Percentiles rank a stretch among this genome's conserved stretches.
Evolutionary conservation across 2,329 filamentous ascomycete genomes (phyloP).

Genomic region (Alternaria burnsii): DNA sequence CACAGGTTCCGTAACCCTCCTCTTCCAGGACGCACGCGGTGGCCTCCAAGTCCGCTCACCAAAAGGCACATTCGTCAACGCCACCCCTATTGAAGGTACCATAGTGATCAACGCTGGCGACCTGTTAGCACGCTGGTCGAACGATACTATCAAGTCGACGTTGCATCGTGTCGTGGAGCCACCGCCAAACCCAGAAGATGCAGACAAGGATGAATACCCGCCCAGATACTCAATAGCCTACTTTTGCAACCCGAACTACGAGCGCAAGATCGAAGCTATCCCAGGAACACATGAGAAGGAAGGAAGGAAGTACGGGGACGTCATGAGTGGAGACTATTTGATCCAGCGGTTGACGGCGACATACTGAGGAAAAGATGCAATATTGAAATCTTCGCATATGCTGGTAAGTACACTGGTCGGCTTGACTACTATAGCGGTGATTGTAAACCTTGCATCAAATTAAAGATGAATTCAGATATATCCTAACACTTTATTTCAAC

Average conservation of each 20-base stretch:
- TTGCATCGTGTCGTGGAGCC: conserved; percentile 91
- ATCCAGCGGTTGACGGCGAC: conserved; percentile 80
- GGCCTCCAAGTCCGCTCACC: conserved; percentile 73
- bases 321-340: conserved; percentile 84
- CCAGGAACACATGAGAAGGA: conserved; percentile 76
- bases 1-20: conserved; percentile 51
- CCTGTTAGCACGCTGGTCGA: conserved; percentile 85
- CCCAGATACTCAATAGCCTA: conserved; percentile 87
- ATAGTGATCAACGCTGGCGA: conserved; percentile 92
- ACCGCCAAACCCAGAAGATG: conserved; percentile 59
- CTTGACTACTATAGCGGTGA: background rate
- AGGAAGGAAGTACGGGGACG: conserved; percentile 80
- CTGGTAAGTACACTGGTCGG: background rate
- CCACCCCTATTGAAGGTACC: conserved; percentile 80
- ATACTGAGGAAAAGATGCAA: conserved; percentile 39
- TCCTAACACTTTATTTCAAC: no score
- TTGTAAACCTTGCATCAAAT: background rate
- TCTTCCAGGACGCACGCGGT: conserved; percentile 63
- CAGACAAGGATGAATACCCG: conserved; percentile 68
- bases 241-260: conserved; percentile 88
- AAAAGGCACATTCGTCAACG: conserved; percentile 80
- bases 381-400: background rate
- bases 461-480: background rate
- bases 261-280: conserved; percentile 78
- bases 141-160: conserved; percentile 89